These are phyloP conservation scores for Lactarius hengduanensis DNA, from an alignment of 768 basidiomycete genomes.

Conservation along the genomic window DNA sequence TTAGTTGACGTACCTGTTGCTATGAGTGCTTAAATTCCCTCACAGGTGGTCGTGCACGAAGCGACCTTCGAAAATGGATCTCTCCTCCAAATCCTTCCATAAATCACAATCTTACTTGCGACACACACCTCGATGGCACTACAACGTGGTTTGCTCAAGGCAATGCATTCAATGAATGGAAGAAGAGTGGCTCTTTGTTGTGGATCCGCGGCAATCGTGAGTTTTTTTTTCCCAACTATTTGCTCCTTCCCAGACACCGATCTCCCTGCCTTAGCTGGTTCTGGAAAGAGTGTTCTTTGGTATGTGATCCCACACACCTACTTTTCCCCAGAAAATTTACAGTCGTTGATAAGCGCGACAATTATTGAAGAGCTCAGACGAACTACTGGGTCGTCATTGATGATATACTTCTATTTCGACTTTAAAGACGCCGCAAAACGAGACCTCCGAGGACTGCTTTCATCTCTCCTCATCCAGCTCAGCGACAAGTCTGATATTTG, in stretches of 20 bases:
- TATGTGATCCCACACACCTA: neutral
- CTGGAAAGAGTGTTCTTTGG: conserved; percentile 13
- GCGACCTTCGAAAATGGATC: conserved; percentile 1
- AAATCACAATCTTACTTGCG: conserved; percentile 9
- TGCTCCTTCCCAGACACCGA: neutral
- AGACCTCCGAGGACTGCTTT: neutral
- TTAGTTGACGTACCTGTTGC: too few relatives aligned
- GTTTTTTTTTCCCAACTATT: neutral
- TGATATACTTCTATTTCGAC: conserved; percentile 6
- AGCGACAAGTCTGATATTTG: neutral
- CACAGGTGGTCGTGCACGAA: neutral
- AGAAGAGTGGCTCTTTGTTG: neutral
- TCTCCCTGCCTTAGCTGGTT: neutral
- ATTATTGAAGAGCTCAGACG: conserved; percentile 4
- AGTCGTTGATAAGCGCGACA: neutral
- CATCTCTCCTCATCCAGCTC: conserved; percentile 9
- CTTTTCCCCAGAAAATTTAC: neutral
- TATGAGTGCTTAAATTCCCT: neutral
- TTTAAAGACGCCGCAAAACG: neutral
- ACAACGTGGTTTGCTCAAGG: conserved; percentile 8
- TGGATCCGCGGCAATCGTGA: conserved; percentile 16
- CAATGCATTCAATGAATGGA: conserved; percentile 5
- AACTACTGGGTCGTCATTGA: too few relatives aligned
- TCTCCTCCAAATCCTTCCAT: conserved; percentile 11
- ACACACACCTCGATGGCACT: neutral